Base-by-base conservation (phyloP, 257 asterid species). In the Solanum okadae region DNA sequence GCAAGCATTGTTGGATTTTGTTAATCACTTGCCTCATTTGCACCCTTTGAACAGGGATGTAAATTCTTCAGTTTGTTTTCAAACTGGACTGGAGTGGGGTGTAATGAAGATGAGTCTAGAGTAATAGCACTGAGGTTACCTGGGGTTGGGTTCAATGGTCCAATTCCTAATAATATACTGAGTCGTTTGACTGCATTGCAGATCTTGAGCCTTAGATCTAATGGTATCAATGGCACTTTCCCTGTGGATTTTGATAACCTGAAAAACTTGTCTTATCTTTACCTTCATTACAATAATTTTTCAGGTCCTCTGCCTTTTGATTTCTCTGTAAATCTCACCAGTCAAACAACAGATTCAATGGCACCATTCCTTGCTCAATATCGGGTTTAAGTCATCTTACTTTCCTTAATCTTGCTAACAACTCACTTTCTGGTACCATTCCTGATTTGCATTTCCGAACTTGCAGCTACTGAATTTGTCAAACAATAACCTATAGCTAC, bases 151-250 rank as follows among this genome's bases (percentile, higher is more conserved):
- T 92, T 96, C 88, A 93, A 91, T 73, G 99, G 99, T 49, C 95
- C 97, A 18, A 92, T 96, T 87, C 98, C 99, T 6, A 29, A 29
- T 13, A 90, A 93, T 78, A 93, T 98, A 1, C 85, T 95, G 33
- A 89, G 95, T 93, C 91, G 98, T 5, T 90, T 96, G 73, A 92
- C 99, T 27, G 96, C 95, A 49, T 89, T 96, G 93, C 97, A 95
- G 94, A 94, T 97, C 94, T 90, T 97, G 95, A 96, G 98, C 94
- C 99, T 96, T 88, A 95, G 99, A 93, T 93, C 99, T 88, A 97
- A 96, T 89, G 94, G 92, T 88, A 94, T 97, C 79, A 93, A 65
- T 71, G 99, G 99, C 63, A 71, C 88, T 59, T 94, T 97, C 84
- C 99, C 99, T 79, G 42, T 37, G 29, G 98, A 95, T 35, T 92